Base-by-base conservation (phyloP, 2,329 filamentous ascomycete species). In the Neonectria faginata region DNA sequence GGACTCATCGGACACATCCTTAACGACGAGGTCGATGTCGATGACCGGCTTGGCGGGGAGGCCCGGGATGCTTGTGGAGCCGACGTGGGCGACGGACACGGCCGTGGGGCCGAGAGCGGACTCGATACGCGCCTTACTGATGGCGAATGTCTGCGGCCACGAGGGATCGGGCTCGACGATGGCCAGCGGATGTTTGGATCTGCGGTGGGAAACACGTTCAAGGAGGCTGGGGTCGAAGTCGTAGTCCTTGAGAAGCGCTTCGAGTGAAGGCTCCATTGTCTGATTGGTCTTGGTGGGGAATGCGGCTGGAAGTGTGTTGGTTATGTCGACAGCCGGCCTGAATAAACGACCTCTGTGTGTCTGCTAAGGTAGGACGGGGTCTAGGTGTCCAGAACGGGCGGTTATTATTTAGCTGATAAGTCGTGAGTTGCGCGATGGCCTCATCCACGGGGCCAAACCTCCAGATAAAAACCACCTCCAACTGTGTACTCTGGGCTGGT, bases 1-100 rank as follows among this genome's bases (percentile, higher is more conserved):
- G 2, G 66, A 71, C 67, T 86, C 84, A 42, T 80, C 77, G 11
- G 67, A 67, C 25, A 79, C 62, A 52, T 84, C 76, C 3, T 69
- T 52, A 8, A 87, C 77, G 3, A 81, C 76, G 9, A 87, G 73
- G 68, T 87, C 85, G 29, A 87, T 78, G 70, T 87, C 85, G 51
- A 87, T 83, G 51, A 86, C 74, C 31, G 79, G 76, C 74, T 87
- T 87, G 50, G 85, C 85, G 0, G 82, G 77, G 3, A 87, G 78
- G 8, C 74, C 76, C 0, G 83, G 82, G 7, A 87, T 77, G 55
- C 82, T 83, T 29, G 85, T 87, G 12, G 83, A 86, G 27, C 85
- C 85, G 33, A 82, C 77, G 69, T 87, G 85, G 18, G 75, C 67
- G 56, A 87, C 74, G 22, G 73, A 70, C 6, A 83, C 31, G n/a